Evolutionary conservation across 208 protist species (phyloP), one percentile per base, ranked within the genome.

Genomic region (Novymonas esmeraldas): DNA sequence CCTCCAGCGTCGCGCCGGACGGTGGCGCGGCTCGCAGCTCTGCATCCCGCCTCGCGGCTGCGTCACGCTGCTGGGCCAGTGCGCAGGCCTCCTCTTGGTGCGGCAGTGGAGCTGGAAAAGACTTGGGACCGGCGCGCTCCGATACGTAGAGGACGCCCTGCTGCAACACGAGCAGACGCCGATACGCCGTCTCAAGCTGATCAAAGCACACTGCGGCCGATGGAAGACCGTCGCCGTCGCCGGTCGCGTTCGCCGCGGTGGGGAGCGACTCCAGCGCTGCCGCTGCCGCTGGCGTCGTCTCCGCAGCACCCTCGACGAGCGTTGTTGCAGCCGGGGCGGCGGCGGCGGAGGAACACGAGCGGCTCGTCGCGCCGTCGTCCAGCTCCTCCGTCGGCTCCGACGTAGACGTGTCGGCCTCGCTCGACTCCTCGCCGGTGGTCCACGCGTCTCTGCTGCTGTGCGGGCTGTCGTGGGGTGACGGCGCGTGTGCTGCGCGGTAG

Each of bases 61-160:
- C 36, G 38, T 89, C 86, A 16, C 82, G 78, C 39, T 70, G 49
- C 44, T 77, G 55, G 9, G 73, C 76, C 3, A 92, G 50, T 18
- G 63, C 55, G 6, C 33, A 49, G 4, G 62, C 46, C 38, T 76
- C 52, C 22, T 85, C 63, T 55, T 64, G 52, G 64, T 81, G 70
- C 10, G 90, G 90, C 44, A 95, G 77, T 48, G 62, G 50, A 39
- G 16, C 24, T 7, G 73, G 73, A 31, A 78, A 78, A 54, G 39
- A 44, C 28, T 51, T 34, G 14, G 67, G 46, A 6, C 73, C 65
- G 7, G 61, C 52, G 2, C 61, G 60, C 41, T 73, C 48, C 22
- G 62, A 49, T 3, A 59, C 52, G 48, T 70, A 70, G 45, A 73
- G 42, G 46, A 65, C 48, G 14, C 65, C 73, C 24, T 61, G 28